These are phyloP conservation scores for Blastocladiella emersonii DNA, from an alignment of 371 early-diverging fungal species.

Conservation along the genomic window DNA sequence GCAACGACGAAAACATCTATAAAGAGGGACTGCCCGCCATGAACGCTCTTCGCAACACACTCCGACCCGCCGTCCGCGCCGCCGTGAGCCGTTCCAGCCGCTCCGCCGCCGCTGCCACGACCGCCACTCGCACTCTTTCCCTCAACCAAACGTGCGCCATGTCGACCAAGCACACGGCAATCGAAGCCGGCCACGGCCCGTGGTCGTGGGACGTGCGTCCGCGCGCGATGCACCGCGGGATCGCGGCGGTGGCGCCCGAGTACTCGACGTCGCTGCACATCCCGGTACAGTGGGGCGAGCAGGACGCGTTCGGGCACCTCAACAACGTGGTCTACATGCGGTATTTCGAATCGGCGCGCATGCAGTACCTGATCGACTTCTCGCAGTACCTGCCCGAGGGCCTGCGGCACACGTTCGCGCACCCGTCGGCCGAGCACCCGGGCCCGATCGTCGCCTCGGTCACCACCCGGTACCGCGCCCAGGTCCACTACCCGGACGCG, in stretches of 20 bases:
- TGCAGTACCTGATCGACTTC: constrained; percentile 3
- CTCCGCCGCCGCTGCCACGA: too few relatives aligned
- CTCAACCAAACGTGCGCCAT: too few relatives aligned
- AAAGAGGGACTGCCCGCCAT: too few relatives aligned
- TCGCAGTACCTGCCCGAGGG: neutral
- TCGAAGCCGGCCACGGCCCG: neutral
- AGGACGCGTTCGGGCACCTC: constrained; percentile 5
- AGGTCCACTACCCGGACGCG: constrained; percentile 5
- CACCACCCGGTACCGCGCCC: constrained; percentile 5
- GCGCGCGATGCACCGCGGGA: neutral
- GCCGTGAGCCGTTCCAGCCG: too few relatives aligned
- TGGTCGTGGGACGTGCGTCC: neutral
- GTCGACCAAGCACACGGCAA: neutral
- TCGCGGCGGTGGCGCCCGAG: neutral
- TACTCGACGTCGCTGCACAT: constrained; percentile 6
- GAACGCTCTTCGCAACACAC: too few relatives aligned
- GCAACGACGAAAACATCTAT: too few relatives aligned
- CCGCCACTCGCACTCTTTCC: too few relatives aligned
- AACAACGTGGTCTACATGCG: constrained; percentile 3
- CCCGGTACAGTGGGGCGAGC: constrained; percentile 8
- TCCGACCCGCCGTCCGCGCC: too few relatives aligned
- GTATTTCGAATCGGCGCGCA: neutral
- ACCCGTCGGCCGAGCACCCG: neutral
- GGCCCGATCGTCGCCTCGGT: constrained; percentile 4
- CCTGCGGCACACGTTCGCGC: neutral